These are phyloP conservation scores for Daldinia eschscholtzii DNA, from an alignment of 2,329 filamentous ascomycete species.

Conservation along the genomic window DNA sequence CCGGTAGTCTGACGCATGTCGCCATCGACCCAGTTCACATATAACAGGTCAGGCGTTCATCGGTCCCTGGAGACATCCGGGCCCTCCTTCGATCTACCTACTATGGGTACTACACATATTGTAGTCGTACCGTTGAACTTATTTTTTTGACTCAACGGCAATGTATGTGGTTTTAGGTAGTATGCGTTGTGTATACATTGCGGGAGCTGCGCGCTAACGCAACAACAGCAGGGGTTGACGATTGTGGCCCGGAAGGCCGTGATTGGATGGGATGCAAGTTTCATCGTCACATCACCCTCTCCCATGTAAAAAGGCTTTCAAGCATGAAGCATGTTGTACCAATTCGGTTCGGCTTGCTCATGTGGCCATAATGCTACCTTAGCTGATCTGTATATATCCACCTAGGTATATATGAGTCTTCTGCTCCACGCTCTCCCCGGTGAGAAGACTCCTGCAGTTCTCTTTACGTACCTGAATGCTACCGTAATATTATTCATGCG, in stretches of 20 bases:
- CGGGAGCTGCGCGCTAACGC: conserved; percentile 35
- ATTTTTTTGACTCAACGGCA: conserved; percentile 37
- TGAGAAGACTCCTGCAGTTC: conserved; percentile 5
- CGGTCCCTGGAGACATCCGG: conserved; percentile 35
- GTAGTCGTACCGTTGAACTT: conserved; percentile 10
- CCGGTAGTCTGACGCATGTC: conserved; percentile 35
- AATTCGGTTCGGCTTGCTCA: conserved; percentile 24
- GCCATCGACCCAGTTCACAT: conserved; percentile 29
- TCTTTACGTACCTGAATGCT: not conserved
- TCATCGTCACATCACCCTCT: conserved; percentile 44
- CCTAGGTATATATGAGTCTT: conserved; percentile 29
- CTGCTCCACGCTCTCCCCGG: conserved; percentile 29
- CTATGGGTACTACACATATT: not conserved
- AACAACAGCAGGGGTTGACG: conserved; percentile 30
- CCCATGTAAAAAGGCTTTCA: conserved; percentile 24
- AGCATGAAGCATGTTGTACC: conserved; percentile 32
- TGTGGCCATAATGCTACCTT: conserved; percentile 30
- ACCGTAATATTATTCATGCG: not conserved
- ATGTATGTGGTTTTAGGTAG: conserved; percentile 1
- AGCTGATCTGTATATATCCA: not conserved
- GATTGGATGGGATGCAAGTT: conserved; percentile 40
- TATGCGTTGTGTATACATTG: conserved; percentile 33
- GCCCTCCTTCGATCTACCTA: not conserved
- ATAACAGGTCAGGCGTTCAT: conserved; percentile 15
- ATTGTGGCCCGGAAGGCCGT: conserved; percentile 31